These are phyloP conservation scores for Cryomyces minteri DNA, from an alignment of 495 filamentous ascomycete genomes.

Conservation along the genomic window DNA sequence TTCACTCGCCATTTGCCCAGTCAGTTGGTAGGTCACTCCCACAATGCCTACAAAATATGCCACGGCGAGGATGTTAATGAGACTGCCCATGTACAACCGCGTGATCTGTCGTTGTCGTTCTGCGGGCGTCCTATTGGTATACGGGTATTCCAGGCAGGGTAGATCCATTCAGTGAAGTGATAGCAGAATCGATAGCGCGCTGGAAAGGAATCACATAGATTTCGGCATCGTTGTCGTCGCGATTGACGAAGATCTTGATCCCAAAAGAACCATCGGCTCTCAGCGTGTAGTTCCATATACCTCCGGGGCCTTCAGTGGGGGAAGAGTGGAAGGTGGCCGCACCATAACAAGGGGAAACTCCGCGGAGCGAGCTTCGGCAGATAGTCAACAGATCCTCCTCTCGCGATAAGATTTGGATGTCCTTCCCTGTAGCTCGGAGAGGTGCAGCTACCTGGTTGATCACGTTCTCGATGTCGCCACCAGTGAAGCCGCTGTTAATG, in stretches of 20 bases:
- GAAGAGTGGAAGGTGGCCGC: conserved; percentile 59
- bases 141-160: conserved; percentile 37
- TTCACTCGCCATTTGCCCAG: conserved; percentile 23
- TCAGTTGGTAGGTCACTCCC: conserved; percentile 50
- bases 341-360: conserved; percentile 53
- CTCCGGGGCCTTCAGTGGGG: conserved; percentile 42
- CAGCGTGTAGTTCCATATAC: conserved; percentile 73
- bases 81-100: conserved; percentile 42
- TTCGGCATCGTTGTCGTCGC: conserved; percentile 45
- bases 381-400: conserved; percentile 34
- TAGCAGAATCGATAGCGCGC: conserved; percentile 54
- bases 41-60: conserved; percentile 57
- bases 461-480: conserved; percentile 52
- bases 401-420: conserved; percentile 30
- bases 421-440: conserved; percentile 32
- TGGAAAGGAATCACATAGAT: conserved; percentile 64
- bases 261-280: conserved; percentile 49
- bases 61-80: conserved; percentile 49
- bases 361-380: conserved; percentile 51
- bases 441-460: conserved; percentile 40
- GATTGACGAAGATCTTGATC: conserved; percentile 35
- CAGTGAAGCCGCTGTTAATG: conserved; percentile 50
- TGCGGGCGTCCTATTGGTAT: conserved; percentile 45
- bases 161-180: conserved; percentile 30
- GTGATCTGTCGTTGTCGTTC: conserved; percentile 43